phyloP scores from a whole-genome alignment of 495 filamentous ascomycete species.

The Neurospora hispaniola region DNA sequence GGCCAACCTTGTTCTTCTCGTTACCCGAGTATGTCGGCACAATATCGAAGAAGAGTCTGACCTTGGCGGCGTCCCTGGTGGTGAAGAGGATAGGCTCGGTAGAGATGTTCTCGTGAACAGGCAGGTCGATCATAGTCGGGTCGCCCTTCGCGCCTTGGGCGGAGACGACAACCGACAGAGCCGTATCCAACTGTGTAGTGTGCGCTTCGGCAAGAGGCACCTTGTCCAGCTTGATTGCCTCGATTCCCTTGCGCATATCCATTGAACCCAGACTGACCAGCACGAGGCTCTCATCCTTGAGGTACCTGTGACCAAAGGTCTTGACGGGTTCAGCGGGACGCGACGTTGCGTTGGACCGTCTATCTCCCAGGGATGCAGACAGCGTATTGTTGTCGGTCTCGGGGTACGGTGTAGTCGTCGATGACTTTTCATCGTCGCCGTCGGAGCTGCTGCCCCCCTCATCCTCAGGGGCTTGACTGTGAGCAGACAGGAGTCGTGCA shows the following conservation, averaged over 20 bases:
- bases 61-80: conserved; percentile 63
- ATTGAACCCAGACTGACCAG: conserved; percentile 88
- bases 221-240: conserved; percentile 78
- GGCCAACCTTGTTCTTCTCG: conserved; percentile 77
- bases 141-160: conserved; percentile 79
- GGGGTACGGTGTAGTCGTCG: conserved; percentile 31
- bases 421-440: conserved; percentile 26
- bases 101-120: conserved; percentile 84
- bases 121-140: conserved; percentile 79
- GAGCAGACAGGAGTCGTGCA: conserved; percentile 49
- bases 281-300: conserved; percentile 79
- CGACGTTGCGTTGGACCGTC: conserved; percentile 29
- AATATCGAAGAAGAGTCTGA: conserved; percentile 88
- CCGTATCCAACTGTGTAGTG: conserved; percentile 85
- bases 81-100: conserved; percentile 89
- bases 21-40: conserved; percentile 95
- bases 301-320: conserved; percentile 90
- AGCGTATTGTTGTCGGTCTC: conserved; percentile 14
- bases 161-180: conserved; percentile 85
- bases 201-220: conserved; percentile 83
- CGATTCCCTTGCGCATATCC: conserved; percentile 72
- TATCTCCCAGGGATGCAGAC: conserved; percentile 40
- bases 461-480: conserved; percentile 18
- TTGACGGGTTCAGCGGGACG: conserved; percentile 66
- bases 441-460: conserved; percentile 12